Base-by-base conservation (phyloP, 352 stramenopile species). In the Phytophthora capsici region DNA sequence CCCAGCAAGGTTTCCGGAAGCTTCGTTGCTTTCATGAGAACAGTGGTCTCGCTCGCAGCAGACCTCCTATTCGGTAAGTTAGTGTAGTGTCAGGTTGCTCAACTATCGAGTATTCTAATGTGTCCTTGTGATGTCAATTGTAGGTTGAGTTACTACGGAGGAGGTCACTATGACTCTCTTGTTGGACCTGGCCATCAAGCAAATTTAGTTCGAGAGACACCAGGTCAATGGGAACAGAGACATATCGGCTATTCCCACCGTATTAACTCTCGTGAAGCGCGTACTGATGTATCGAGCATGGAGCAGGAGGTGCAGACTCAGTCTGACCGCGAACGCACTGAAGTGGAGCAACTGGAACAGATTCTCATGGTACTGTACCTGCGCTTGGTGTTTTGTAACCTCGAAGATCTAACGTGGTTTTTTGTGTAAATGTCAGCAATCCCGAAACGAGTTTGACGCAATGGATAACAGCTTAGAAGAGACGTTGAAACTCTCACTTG, bases 81-180 rank as follows among this genome's bases (percentile, higher is more conserved):
- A 10, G 52, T 9, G 32, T 1, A 12, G 23, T 6, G 16, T 41
- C 14, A 19, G 14, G 28, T 40, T 19, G 22, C 9, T 26, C 1
- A 36, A 32, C 36, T 19, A 53, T 57, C 30, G 16, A 57, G 23
- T 43, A 34, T 40, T 50, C 48, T 10, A 50, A 30, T 17, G 12
- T 16, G 57, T 43, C 48, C n/a, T 17, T 49, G 22, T 37, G 3
- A 2, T 60, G 17, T 69, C 40, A 17, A 1, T 52, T 34, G 23
- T 58, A 94, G 91, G 7, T 63, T 98, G 50, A 96, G 87, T 47
- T 98, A 97, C 69, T 98, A 97, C 54, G 91, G 91, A 43, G 92
- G 92, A 30, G 90, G 90, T 3, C 92, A 98, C 64, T 98, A 98
- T 67, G 91, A 97, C 58, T 96, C 88, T 37, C 75, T 98, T 47